Evolutionary conservation across 768 basidiomycete genomes (phyloP), one percentile per base, ranked within the genome.

Genomic region (Amanita inopinata): DNA sequence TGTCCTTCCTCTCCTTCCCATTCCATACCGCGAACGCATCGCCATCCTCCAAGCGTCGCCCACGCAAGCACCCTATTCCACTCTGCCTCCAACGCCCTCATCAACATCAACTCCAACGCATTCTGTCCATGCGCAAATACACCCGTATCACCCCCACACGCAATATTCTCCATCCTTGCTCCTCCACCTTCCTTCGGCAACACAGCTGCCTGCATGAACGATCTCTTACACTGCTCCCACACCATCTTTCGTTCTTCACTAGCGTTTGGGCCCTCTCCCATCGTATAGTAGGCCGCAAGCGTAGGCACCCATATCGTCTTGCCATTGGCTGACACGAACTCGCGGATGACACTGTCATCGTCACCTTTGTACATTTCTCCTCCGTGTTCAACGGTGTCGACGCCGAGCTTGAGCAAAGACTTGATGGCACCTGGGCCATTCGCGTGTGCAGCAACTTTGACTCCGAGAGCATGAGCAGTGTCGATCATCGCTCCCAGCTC

Each of bases 111-210:
- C 63, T 82, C 80, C 31, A 73, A 56, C 19, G 73, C 67, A 51
- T 82, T 82, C 48, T 66, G 60, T 0, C 78, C 79, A 51, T 80
- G 80, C 12, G 69, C 50, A 54, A 81, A 82, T 2, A 70, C 69
- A 6, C 78, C 80, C 2, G 79, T 82, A 56, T 82, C 77, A 1
- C 79, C 77, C 5, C 79, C 78, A 52, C 73, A 74, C 5, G 76
- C 76, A 39, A 82, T 65, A 40, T 66, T 64, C 7, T 70, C 65
- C 48, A 70, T 59, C 38, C 11, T 8, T 28, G n/a, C 27, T 28
- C 38, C 38, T 0, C 64, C 66, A 2, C 56, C 51, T 32, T 58
- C 57, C 4, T n/a, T n/a, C n/a, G n/a, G n/a, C n/a, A n/a, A n/a
- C n/a, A 38, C 49, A 31, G 41, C 47, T 15, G 70, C 76, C 4